Evolutionary conservation across 225 moss, liverwort and hornwort genomes (phyloP), one percentile per base, ranked within the genome.

Genomic region (Pleurozium schreberi): DNA sequence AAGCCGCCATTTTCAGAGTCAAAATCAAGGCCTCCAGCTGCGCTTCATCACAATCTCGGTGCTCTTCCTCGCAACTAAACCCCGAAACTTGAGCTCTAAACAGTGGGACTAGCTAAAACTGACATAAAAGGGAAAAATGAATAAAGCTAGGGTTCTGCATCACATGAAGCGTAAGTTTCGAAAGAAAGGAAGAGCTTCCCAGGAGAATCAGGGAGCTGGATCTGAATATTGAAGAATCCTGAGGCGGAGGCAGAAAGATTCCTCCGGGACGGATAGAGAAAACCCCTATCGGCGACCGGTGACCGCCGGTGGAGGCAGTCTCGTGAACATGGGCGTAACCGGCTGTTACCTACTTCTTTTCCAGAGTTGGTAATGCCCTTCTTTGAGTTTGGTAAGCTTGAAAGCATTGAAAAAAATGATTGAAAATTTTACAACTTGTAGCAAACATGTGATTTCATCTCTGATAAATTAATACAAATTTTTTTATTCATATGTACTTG

Each of bases 1-100:
- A 75, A 88, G 53, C 83, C 86, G 86, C 88, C 92, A 93, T 91
- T 89, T 11, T 85, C 82, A 55, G 70, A 82, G 81, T 61, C 31
- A 62, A 65, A 76, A 45, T 73, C 85, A 87, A 85, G 53, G 84
- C 83, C 90, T 82, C 84, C 93, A 85, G 61, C 52, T 88, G 75
- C 90, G 74, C 76, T 85, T 75, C 90, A 88, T 88, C 88, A 78
- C 77, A 78, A 74, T 47, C 82, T 34, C 70, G 20, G 63, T 40
- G 81, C 55, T 61, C 84, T 69, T 14, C 73, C 91, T 70, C 79
- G 64, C 70, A 67, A 65, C 65, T 40, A 77, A 90, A 84, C 33
- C 80, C 81, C 45, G 22, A 58, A 75, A 84, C 27, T 61, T 40
- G 22, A 67, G 70, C 50, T 47, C 49, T 63, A 26, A 62, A n/a